phyloP scores from a whole-genome alignment of 495 filamentous ascomycete genomes.

The Elasticomyces elasticus region DNA sequence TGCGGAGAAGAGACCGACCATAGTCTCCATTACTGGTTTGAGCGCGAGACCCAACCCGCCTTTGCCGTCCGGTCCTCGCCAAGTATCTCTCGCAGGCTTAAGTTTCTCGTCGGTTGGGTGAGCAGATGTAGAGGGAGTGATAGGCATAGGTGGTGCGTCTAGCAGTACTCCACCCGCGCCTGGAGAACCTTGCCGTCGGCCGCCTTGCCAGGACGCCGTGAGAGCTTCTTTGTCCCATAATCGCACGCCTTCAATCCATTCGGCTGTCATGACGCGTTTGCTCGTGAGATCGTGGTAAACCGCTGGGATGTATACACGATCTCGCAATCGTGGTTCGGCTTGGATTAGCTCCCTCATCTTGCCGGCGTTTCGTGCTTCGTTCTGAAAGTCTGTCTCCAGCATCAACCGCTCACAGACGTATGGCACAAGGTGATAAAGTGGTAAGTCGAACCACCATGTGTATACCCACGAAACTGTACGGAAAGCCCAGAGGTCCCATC shows the following conservation, averaged over 20 bases:
- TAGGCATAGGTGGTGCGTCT: conserved; percentile 38
- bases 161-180: conserved; percentile 63
- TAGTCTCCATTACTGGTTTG: conserved; percentile 85
- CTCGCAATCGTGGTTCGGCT: conserved; percentile 63
- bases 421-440: conserved; percentile 76
- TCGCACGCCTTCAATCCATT: conserved; percentile 92
- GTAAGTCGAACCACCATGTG: conserved; percentile 73
- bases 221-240: conserved; percentile 82
- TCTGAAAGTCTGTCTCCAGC: conserved; percentile 88
- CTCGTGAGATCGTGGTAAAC: conserved; percentile 76
- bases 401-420: conserved; percentile 79
- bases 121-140: conserved; percentile 36
- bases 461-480: conserved; percentile 72
- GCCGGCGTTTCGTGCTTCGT: conserved; percentile 82
- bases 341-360: conserved; percentile 68
- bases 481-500: conserved; percentile 92
- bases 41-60: conserved; percentile 75
- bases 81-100: conserved; percentile 71
- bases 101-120: conserved; percentile 37
- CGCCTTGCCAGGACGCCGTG: conserved; percentile 63
- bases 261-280: conserved; percentile 79
- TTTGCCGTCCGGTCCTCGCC: conserved; percentile 57
- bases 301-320: conserved; percentile 76
- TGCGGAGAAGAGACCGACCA: conserved; percentile 88
- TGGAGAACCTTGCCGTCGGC: conserved; percentile 61